Evolutionary conservation across 1,284 basidiomycete species (phyloP).

Genomic region (Ustilago nuda): DNA sequence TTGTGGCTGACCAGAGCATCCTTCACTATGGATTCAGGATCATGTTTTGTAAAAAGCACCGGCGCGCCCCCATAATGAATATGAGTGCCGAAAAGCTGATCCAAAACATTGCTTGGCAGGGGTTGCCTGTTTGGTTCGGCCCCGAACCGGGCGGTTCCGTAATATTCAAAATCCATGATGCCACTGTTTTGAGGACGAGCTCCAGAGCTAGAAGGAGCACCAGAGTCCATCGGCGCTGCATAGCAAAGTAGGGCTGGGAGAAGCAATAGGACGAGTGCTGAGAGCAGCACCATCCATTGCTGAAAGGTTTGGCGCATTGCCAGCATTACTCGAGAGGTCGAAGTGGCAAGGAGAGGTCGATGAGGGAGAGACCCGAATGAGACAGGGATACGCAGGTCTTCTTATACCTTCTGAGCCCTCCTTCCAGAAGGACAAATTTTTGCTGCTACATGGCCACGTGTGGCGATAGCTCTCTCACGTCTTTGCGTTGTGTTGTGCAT

Average conservation of each 20-base stretch:
- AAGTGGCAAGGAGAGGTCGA: background rate
- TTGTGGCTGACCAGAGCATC: background rate
- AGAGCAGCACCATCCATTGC: slow-evolving; percentile 12
- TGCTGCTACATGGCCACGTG: background rate
- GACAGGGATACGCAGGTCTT: background rate
- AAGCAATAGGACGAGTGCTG: slow-evolving; percentile 7
- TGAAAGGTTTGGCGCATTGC: background rate
- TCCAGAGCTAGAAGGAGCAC: background rate
- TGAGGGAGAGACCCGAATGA: background rate
- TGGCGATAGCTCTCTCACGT: background rate
- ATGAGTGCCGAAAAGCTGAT: background rate
- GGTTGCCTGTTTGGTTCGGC: accelerated
- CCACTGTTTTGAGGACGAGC: no score
- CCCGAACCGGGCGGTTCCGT: accelerated
- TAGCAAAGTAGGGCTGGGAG: background rate
- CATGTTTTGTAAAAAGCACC: background rate
- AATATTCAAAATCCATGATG: accelerated
- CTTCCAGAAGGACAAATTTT: background rate
- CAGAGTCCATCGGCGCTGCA: background rate
- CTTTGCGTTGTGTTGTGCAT: background rate
- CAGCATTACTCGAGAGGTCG: background rate
- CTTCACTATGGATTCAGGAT: background rate
- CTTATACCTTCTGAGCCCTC: background rate
- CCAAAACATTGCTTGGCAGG: background rate
- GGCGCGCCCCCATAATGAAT: background rate